Percentiles rank a stretch among this genome's conserved stretches.
phyloP scores from a whole-genome alignment of 2,329 filamentous ascomycete genomes.

The Escovopsis weberi region DNA sequence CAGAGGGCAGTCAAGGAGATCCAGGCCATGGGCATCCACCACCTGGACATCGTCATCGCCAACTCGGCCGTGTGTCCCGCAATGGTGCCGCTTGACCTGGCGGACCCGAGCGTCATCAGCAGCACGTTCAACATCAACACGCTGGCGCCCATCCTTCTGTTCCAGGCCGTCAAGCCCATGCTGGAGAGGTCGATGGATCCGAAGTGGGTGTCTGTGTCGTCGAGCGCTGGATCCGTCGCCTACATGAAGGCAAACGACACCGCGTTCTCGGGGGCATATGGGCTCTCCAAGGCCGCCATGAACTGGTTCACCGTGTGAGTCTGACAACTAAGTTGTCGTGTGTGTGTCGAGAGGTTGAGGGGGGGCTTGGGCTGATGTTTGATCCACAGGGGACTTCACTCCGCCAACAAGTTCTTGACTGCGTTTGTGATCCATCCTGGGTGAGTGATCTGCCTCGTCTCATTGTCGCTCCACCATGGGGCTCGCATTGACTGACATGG shows the following conservation, averaged over 20 bases:
- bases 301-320: slow-evolving; percentile 13
- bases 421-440: slow-evolving; percentile 11
- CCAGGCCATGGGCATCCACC: slow-evolving; percentile 19
- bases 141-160: slow-evolving; percentile 18
- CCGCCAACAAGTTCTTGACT: neutral
- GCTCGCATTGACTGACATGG: neutral
- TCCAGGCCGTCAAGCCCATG: slow-evolving; percentile 27
- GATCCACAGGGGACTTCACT: neutral
- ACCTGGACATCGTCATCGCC: slow-evolving; percentile 35
- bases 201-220: neutral
- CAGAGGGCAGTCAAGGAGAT: slow-evolving; percentile 18
- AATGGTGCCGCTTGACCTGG: neutral
- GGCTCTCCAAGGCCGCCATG: slow-evolving; percentile 23
- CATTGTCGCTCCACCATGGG: neutral
- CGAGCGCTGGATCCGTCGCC: neutral
- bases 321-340: neutral
- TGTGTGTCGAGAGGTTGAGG: neutral
- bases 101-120: neutral
- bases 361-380: neutral
- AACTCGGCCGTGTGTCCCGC: slow-evolving; percentile 29
- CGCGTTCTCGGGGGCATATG: slow-evolving; percentile 21
- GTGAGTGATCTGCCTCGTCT: slow-evolving; percentile 3
- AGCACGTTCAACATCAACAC: slow-evolving; percentile 19
- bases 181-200: slow-evolving; percentile 13
- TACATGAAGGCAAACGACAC: neutral